Evolutionary conservation across 306 rosid genomes (phyloP).

Genomic region (Albizia julibrissin): DNA sequence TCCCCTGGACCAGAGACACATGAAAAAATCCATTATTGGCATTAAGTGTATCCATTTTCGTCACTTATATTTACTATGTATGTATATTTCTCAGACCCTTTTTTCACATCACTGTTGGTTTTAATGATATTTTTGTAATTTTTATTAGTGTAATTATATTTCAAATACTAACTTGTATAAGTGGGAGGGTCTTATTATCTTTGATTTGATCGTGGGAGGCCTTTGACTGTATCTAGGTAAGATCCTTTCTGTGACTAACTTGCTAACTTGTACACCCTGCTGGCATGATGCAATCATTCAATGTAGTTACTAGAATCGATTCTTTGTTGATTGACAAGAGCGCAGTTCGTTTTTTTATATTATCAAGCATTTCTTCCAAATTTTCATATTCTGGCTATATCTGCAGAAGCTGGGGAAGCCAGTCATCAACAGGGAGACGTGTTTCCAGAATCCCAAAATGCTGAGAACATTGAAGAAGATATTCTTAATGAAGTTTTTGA

Average conservation of each 20-base stretch:
- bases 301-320: background rate
- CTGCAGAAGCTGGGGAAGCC: constrained; percentile 52
- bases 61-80: background rate
- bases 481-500: constrained; percentile 59
- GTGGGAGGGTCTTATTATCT: background rate
- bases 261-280: background rate
- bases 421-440: constrained; percentile 41
- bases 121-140: background rate
- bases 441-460: constrained; percentile 50
- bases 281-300: background rate
- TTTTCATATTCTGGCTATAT: constrained; percentile 19
- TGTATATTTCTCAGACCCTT: background rate
- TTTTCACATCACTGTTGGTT: background rate
- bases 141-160: background rate
- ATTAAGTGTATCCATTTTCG: background rate
- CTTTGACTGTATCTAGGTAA: background rate
- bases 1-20: too few species aligned
- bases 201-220: constrained; percentile 4
- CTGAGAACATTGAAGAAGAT: constrained; percentile 55
- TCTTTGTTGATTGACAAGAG: background rate
- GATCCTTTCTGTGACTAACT: background rate
- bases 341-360: background rate
- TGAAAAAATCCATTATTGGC: background rate
- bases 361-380: background rate
- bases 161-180: constrained; percentile 19